Conservation (phyloP, 768 basidiomycete genomes). For the Auriscalpium vulgare region DNA sequence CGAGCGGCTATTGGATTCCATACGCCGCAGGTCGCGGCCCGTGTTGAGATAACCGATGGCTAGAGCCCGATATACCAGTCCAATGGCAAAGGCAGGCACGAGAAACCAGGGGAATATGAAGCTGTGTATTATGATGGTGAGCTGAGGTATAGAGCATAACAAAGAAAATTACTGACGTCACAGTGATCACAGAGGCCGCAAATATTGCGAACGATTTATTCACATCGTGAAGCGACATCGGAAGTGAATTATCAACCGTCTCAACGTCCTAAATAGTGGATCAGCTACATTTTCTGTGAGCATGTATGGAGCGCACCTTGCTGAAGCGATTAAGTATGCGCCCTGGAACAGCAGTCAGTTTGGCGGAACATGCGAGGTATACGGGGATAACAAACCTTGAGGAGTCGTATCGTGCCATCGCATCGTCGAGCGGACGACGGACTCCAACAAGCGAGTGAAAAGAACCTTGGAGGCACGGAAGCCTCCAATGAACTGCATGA, state of each 20-base stretch:
- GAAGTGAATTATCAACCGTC: slow-evolving; percentile 72
- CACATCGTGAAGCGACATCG: slow-evolving; percentile 62
- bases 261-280: slow-evolving; percentile 55
- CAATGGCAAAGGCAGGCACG: slow-evolving; percentile 67
- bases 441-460: slow-evolving; percentile 48
- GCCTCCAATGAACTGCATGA: slow-evolving; percentile 56
- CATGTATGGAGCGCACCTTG: slow-evolving; percentile 33
- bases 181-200: slow-evolving; percentile 64
- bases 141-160: background rate
- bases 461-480: slow-evolving; percentile 28
- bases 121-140: slow-evolving; percentile 23
- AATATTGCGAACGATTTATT: slow-evolving; percentile 74
- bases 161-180: slow-evolving; percentile 40
- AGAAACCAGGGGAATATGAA: slow-evolving; percentile 79
- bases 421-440: slow-evolving; percentile 77
- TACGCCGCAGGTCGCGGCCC: slow-evolving; percentile 76
- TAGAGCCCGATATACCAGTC: slow-evolving; percentile 61
- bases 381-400: slow-evolving; percentile 36
- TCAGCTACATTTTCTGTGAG: background rate
- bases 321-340: slow-evolving; percentile 85
- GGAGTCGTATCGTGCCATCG: slow-evolving; percentile 81
- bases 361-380: too few relatives aligned
- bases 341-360: slow-evolving; percentile 29
- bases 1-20: slow-evolving; percentile 84
- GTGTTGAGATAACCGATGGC: slow-evolving; percentile 71